A percentile compares a stretch with the other conserved stretches of the same genome.
These are phyloP conservation scores for Amanita muscaria DNA, from an alignment of 768 basidiomycete genomes.

Conservation along the genomic window DNA sequence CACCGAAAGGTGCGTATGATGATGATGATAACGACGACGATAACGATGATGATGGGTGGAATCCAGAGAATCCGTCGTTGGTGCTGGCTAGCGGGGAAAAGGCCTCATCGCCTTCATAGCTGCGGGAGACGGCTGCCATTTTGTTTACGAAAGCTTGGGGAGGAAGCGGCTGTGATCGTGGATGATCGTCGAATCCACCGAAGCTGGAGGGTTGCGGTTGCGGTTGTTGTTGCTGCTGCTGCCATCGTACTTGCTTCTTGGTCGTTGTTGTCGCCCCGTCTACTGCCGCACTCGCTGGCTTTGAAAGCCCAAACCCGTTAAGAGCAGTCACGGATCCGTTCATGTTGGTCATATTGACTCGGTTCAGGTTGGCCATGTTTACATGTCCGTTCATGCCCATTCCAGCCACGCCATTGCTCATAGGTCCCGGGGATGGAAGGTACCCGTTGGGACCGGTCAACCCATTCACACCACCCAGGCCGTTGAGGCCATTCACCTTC, in stretches of 20 bases:
- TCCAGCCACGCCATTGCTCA: not conserved
- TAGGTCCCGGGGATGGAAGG: too few relatives aligned
- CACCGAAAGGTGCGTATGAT: too few relatives aligned
- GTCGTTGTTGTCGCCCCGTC: not conserved
- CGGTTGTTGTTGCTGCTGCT: too few relatives aligned
- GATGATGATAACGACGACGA: too few relatives aligned
- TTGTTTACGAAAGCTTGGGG: not conserved
- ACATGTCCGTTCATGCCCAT: not conserved
- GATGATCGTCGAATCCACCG: not conserved
- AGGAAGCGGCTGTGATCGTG: not conserved
- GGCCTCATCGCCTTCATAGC: constrained; percentile 6
- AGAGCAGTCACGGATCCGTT: not conserved
- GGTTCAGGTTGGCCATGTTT: too few relatives aligned
- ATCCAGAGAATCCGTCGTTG: not conserved
- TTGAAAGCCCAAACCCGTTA: not conserved
- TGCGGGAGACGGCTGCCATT: not conserved
- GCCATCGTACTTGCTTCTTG: constrained; percentile 4
- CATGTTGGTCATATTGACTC: not conserved
- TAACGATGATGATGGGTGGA: too few relatives aligned
- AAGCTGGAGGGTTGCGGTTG: too few relatives aligned
- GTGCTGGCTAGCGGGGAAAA: constrained; percentile 1
- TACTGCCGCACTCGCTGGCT: not conserved
- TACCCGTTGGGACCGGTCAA: too few relatives aligned
- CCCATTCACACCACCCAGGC: too few relatives aligned
- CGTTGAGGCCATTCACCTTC: not conserved